Evolutionary conservation across 2,329 filamentous ascomycete genomes (phyloP).

Genomic region (Colletotrichum graminicola): DNA sequence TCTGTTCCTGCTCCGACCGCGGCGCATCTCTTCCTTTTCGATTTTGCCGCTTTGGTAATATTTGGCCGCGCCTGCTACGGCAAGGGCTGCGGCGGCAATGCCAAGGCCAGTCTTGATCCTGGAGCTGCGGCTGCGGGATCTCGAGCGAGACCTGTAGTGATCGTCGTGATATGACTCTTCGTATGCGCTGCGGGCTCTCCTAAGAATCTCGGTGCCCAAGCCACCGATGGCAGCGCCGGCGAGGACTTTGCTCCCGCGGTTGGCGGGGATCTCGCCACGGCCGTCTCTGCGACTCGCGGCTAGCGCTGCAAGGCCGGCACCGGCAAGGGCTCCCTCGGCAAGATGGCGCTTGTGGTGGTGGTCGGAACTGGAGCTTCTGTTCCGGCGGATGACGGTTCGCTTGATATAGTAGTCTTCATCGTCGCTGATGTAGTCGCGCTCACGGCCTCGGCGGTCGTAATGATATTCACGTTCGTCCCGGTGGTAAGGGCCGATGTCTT

Average conservation of each 20-base stretch:
- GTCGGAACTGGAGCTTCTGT: slow-evolving; percentile 63
- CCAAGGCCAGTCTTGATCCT: slow-evolving; percentile 72
- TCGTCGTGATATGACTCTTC: slow-evolving; percentile 55
- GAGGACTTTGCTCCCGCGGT: slow-evolving; percentile 69
- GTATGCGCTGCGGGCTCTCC: slow-evolving; percentile 72
- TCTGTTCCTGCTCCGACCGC: slow-evolving; percentile 67
- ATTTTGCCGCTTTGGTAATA: slow-evolving; percentile 71
- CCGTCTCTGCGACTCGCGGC: slow-evolving; percentile 66
- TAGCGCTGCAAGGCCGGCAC: slow-evolving; percentile 71
- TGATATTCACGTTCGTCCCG: slow-evolving; percentile 47
- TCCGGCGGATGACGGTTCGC: slow-evolving; percentile 63
- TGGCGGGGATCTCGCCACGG: slow-evolving; percentile 62
- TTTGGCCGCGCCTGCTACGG: slow-evolving; percentile 74
- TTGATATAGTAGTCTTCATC: slow-evolving; percentile 58
- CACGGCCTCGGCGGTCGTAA: slow-evolving; percentile 51
- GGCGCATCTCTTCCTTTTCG: slow-evolving; percentile 69
- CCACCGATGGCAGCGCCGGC: slow-evolving; percentile 73
- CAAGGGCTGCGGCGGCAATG: slow-evolving; percentile 72
- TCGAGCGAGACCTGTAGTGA: slow-evolving; percentile 56
- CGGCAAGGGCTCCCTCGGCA: slow-evolving; percentile 74
- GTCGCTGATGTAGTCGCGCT: slow-evolving; percentile 54
- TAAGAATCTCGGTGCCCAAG: slow-evolving; percentile 71
- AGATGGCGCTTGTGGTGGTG: slow-evolving; percentile 68
- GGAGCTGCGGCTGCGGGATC: slow-evolving; percentile 49
- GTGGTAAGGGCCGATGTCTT: slow-evolving; percentile 54